A percentile compares a stretch with the other conserved stretches of the same genome.
Conservation (phyloP, 148 eudicot genomes). For the Pharnaceum exiguum region DNA sequence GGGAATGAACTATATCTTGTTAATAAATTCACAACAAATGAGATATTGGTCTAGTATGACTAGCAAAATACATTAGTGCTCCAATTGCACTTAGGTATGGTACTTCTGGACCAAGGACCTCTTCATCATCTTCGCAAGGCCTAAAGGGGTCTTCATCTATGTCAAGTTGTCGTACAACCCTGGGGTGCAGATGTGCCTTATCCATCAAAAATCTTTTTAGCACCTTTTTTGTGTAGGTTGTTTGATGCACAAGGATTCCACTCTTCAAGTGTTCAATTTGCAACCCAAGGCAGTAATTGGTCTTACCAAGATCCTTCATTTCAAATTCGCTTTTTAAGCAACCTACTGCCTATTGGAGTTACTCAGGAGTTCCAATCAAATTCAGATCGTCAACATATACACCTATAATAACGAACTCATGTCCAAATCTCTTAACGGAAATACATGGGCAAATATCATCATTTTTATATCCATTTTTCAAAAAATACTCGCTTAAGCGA, state of each 20-base stretch:
- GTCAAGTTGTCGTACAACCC: not conserved
- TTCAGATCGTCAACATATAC: constrained; percentile 14
- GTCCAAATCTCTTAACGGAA: not conserved
- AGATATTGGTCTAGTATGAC: not conserved
- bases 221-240: not conserved
- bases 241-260: constrained; percentile 9
- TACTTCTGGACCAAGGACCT: constrained; percentile 5
- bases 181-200: not conserved
- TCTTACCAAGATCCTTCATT: not conserved
- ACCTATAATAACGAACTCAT: not conserved
- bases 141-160: constrained; percentile 1
- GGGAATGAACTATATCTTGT: no score
- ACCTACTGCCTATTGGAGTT: not conserved
- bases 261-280: no score
- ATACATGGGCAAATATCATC: not conserved
- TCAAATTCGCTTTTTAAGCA: not conserved
- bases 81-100: constrained; percentile 5
- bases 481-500: constrained; percentile 1
- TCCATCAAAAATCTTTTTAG: constrained; percentile 1
- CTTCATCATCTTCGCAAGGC: not conserved
- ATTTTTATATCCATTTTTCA: constrained; percentile 6
- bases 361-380: constrained; percentile 5
- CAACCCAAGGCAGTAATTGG: no score
- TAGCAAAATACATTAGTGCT: constrained; percentile 6
- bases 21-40: not conserved